Conservation (phyloP, 2,329 filamentous ascomycete genomes). For the Nannizzia gypsea region DNA sequence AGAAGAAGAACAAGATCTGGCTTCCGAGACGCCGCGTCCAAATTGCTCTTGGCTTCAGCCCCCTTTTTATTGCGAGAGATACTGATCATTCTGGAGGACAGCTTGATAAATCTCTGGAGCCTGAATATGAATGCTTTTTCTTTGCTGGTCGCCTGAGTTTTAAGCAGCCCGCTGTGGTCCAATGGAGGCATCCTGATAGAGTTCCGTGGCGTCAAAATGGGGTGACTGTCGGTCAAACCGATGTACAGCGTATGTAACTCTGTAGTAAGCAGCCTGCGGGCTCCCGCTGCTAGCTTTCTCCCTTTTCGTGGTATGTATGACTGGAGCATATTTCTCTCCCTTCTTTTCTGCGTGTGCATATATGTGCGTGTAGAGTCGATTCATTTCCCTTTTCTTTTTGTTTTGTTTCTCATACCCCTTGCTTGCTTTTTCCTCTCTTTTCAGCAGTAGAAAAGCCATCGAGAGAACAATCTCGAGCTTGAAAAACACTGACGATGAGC, state of each 20-base stretch:
- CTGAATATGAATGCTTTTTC: background rate
- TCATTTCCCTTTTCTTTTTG: background rate
- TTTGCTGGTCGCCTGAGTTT: background rate
- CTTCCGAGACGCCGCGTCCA: background rate
- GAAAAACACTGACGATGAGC: background rate
- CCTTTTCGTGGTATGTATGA: background rate
- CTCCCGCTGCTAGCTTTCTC: background rate
- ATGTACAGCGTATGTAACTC: background rate
- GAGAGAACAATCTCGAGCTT: background rate
- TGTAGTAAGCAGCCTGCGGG: background rate
- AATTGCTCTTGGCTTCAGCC: background rate
- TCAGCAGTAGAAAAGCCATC: background rate
- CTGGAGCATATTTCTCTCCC: no score
- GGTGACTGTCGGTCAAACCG: background rate
- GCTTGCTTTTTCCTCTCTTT: background rate
- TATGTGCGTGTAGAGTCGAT: background rate
- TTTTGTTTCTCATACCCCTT: background rate
- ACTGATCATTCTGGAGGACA: background rate
- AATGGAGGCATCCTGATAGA: conserved; percentile 1
- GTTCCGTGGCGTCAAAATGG: conserved; percentile 1
- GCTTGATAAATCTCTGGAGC: background rate
- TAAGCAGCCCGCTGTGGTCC: background rate
- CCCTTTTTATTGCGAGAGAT: conserved; percentile 1
- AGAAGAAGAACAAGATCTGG: background rate
- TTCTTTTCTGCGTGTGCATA: no score